Evolutionary conservation across 305 asterid species (phyloP).

Genomic region (Lippia alba): DNA sequence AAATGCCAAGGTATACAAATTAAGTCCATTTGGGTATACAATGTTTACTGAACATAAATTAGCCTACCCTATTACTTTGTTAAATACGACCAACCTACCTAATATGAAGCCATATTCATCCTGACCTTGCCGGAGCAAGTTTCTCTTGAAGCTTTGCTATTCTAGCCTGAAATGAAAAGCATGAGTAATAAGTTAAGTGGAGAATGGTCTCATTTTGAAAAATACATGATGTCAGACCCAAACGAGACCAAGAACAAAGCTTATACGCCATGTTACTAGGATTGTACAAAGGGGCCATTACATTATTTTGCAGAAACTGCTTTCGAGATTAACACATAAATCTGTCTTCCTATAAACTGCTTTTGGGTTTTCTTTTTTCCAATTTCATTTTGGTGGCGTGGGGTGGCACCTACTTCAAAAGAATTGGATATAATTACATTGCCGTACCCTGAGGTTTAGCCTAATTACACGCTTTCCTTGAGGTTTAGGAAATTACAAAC

Average conservation of each 20-base stretch:
- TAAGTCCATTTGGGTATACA: background rate
- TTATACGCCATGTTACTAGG: background rate
- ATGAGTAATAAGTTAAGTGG: background rate
- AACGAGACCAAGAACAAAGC: background rate
- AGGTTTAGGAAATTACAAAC: too few relatives aligned
- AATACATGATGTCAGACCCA: background rate
- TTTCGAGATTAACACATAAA: too few relatives aligned
- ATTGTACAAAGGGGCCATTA: background rate
- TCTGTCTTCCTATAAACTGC: too few relatives aligned
- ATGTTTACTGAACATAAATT: background rate
- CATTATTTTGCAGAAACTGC: background rate
- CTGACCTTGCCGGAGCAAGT: slow-evolving; percentile 44
- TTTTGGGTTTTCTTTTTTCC: too few relatives aligned
- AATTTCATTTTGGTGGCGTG: background rate
- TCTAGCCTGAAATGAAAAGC: slow-evolving; percentile 59
- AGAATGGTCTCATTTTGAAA: too few relatives aligned
- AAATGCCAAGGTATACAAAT: background rate
- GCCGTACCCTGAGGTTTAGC: too few relatives aligned
- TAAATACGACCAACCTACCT: background rate
- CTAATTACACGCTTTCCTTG: too few relatives aligned
- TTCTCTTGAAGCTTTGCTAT: slow-evolving; percentile 65
- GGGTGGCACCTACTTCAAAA: background rate
- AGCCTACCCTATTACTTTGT: slow-evolving; percentile 12
- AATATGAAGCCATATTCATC: slow-evolving; percentile 34
- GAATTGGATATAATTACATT: too few relatives aligned